These are phyloP conservation scores for Bromus sterilis DNA, from an alignment of 176 grass and related monocot species.

Conservation along the genomic window DNA sequence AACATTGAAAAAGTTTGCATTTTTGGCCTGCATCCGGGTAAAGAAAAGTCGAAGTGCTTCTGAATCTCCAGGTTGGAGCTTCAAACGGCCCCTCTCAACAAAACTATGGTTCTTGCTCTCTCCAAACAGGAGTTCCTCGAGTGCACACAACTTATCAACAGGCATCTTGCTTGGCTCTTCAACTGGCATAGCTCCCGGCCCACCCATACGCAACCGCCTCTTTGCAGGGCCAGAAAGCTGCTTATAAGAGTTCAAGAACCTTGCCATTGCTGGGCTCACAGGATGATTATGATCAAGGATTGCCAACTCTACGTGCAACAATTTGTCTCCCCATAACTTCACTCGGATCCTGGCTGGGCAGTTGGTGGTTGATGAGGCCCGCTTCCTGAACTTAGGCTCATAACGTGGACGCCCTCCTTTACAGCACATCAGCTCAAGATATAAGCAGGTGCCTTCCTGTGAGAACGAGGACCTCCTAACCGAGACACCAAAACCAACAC, in stretches of 20 bases:
- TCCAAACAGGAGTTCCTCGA: conserved; percentile 78
- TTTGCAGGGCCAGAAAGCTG: conserved; percentile 65
- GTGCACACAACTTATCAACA: conserved; percentile 56
- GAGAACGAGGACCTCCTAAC: conserved; percentile 90
- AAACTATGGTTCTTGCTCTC: conserved; percentile 68
- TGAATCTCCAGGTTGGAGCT: conserved; percentile 73
- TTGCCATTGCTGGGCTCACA: conserved; percentile 88
- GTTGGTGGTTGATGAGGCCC: conserved; percentile 84
- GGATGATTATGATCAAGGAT: conserved; percentile 90
- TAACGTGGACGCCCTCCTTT: conserved; percentile 75
- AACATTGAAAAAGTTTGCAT: conserved; percentile 79
- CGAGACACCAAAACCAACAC: conserved; percentile 86
- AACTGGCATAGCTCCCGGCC: conserved; percentile 41
- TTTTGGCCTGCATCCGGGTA: conserved; percentile 94
- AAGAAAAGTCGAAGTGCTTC: conserved; percentile 87
- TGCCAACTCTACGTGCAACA: conserved; percentile 88
- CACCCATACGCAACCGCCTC: conserved; percentile 46
- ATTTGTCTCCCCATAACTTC: conserved; percentile 87
- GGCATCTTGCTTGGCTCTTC: conserved; percentile 71
- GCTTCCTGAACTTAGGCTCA: conserved; percentile 84
- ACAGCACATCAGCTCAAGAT: conserved; percentile 95
- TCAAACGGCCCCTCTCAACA: conserved; percentile 64
- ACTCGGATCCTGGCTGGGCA: conserved; percentile 84
- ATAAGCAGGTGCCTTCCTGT: conserved; percentile 76
- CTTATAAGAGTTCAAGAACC: conserved; percentile 85